These are phyloP conservation scores for Beauveria sp. DNA, from an alignment of 2,329 filamentous ascomycete species.

Conservation along the genomic window DNA sequence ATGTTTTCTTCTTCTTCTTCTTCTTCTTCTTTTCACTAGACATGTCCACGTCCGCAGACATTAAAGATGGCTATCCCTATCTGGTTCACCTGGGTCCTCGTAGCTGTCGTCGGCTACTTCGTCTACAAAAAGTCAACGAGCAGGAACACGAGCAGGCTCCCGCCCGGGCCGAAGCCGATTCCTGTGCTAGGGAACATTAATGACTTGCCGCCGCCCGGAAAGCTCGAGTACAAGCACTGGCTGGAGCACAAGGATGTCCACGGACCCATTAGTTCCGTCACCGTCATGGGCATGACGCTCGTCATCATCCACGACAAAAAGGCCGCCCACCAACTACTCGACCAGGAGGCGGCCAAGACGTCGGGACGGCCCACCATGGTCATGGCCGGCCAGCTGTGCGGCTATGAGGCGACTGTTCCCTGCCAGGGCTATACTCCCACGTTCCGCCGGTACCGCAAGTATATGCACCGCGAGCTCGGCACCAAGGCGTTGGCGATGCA, in stretches of 20 bases:
- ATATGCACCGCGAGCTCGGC: constrained; percentile 21
- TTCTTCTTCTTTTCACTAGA: not conserved
- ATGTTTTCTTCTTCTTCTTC: not conserved
- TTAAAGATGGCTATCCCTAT: not conserved
- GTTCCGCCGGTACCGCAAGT: constrained; percentile 20
- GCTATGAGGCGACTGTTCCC: constrained; percentile 17
- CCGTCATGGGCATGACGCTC: constrained; percentile 28
- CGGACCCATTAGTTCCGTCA: constrained; percentile 29
- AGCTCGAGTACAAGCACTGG: constrained; percentile 29
- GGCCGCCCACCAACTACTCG: constrained; percentile 27
- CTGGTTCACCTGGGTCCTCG: not conserved
- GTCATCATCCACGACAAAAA: constrained; percentile 30
- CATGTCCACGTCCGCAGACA: not conserved
- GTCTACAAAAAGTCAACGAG: not conserved
- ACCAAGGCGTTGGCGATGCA: constrained; percentile 16
- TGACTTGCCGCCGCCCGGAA: constrained; percentile 33
- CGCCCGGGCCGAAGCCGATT: constrained; percentile 38
- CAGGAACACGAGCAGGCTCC: constrained; percentile 20
- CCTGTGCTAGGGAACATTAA: constrained; percentile 39
- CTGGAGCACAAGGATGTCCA: constrained; percentile 27
- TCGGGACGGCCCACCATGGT: constrained; percentile 21
- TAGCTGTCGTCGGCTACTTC: not conserved
- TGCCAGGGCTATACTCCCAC: constrained; percentile 16
- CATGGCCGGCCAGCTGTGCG: constrained; percentile 21
- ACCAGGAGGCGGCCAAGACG: constrained; percentile 23